Conservation (phyloP, 441 rosid species). For the Raphanus hybrid region DNA sequence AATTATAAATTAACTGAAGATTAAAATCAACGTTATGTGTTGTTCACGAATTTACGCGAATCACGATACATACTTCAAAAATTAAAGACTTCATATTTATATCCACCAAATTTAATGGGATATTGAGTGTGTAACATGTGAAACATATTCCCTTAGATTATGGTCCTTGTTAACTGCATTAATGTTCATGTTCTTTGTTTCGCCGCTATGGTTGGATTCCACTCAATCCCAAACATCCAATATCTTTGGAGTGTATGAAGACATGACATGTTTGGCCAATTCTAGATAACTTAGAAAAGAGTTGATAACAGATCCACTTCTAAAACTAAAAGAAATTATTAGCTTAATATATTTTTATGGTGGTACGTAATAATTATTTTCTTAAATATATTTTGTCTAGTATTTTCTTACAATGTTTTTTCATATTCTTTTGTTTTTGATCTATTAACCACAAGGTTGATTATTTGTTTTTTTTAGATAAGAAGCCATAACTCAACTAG, state of each 20-base stretch:
- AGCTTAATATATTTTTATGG: background rate
- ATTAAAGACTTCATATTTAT: background rate
- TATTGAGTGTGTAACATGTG: constrained; percentile 10
- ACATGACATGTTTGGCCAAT: constrained; percentile 6
- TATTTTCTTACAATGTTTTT: background rate
- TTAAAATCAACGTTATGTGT: background rate
- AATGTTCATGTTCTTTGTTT: constrained; percentile 31
- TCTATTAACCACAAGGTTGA: background rate
- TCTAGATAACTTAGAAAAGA: background rate
- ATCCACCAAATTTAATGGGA: constrained; percentile 14
- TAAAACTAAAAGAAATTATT: background rate
- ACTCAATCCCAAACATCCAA: constrained; percentile 13
- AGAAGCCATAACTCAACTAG: background rate
- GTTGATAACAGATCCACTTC: background rate
- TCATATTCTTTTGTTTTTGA: background rate
- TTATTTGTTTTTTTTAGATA: background rate
- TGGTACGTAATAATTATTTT: background rate
- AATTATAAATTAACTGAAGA: background rate
- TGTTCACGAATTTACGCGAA: background rate
- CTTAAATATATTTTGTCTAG: background rate
- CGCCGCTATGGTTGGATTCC: constrained; percentile 25
- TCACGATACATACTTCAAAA: constrained; percentile 8
- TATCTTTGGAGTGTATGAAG: constrained; percentile 24
- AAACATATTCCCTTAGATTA: constrained; percentile 28
- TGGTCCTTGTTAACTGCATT: constrained; percentile 17